Percentiles rank a stretch among this genome's conserved stretches.
Evolutionary conservation across 2,329 filamentous ascomycete species (phyloP).

Genomic region (Fusarium sp.): DNA sequence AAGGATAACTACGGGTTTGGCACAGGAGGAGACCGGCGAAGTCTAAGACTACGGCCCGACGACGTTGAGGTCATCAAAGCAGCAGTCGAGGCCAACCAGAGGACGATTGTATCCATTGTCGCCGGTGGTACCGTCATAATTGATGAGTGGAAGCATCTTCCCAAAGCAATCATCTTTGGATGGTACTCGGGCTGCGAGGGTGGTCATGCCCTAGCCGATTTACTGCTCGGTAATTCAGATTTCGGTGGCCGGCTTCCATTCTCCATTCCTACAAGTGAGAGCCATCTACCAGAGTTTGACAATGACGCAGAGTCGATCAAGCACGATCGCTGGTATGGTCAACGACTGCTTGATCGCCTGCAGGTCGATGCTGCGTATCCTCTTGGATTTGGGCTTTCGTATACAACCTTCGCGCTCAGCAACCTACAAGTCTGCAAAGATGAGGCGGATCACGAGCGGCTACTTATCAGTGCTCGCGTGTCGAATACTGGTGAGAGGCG

Average conservation of each 20-base stretch:
- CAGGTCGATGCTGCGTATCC: constrained; percentile 32
- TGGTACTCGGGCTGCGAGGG: constrained; percentile 43
- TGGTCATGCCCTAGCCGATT: constrained; percentile 35
- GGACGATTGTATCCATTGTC: constrained; percentile 29
- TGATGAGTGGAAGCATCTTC: constrained; percentile 34
- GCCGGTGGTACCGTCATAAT: constrained; percentile 40
- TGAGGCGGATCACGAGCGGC: background rate
- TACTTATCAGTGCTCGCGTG: background rate
- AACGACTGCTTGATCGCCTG: constrained; percentile 35
- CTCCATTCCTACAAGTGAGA: constrained; percentile 33
- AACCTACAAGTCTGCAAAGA: background rate
- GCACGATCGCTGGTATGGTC: constrained; percentile 41
- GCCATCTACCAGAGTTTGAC: constrained; percentile 34
- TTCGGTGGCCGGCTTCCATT: constrained; percentile 35
- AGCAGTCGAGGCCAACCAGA: constrained; percentile 18
- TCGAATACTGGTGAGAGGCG: constrained; percentile 19
- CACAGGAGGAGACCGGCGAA: constrained; percentile 36
- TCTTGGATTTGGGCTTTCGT: constrained; percentile 42
- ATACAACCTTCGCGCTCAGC: constrained; percentile 25
- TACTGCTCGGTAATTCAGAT: constrained; percentile 29
- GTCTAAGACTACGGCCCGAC: constrained; percentile 20
- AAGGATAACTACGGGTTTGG: constrained; percentile 26
- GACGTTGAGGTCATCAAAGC: constrained; percentile 38
- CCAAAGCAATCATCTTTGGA: constrained; percentile 27
- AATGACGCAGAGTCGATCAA: constrained; percentile 24